phyloP scores from a whole-genome alignment of 2,329 filamentous ascomycete genomes.

The Arthrinium puccinioides region DNA sequence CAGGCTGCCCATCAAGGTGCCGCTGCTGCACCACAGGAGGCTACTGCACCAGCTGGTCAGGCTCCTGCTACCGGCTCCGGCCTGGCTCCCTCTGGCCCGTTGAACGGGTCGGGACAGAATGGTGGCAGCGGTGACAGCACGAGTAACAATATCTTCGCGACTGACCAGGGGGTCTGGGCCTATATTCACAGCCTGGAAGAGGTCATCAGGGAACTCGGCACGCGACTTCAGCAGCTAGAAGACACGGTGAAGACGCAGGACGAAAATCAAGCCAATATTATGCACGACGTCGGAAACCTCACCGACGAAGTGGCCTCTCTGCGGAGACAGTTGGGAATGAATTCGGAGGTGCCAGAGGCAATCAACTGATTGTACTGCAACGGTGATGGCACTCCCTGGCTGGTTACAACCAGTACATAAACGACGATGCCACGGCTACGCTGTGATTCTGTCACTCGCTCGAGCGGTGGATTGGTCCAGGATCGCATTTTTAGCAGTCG shows the following conservation, averaged over 20 bases:
- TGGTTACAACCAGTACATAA: too few relatives aligned
- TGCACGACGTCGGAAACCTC: constrained; percentile 26
- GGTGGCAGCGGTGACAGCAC: constrained; percentile 52
- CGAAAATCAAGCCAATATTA: constrained; percentile 17
- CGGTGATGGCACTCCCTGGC: too few relatives aligned
- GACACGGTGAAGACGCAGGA: constrained; percentile 28
- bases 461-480: background rate
- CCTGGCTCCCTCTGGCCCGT: constrained; percentile 18
- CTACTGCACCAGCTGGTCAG: constrained; percentile 14
- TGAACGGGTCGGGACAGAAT: constrained; percentile 45
- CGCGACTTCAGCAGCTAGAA: constrained; percentile 36
- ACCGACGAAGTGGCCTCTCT: constrained; percentile 26
- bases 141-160: constrained; percentile 57
- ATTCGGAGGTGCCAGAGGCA: constrained; percentile 10
- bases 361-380: constrained; percentile 1
- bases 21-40: constrained; percentile 13
- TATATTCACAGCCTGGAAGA: constrained; percentile 68
- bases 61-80: constrained; percentile 9
- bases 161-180: constrained; percentile 59
- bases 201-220: constrained; percentile 37
- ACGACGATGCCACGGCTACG: too few relatives aligned
- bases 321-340: constrained; percentile 22
- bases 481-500: background rate
- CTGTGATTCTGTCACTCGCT: too few relatives aligned
- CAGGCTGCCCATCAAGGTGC: constrained; percentile 10